phyloP scores from a whole-genome alignment of 208 protist genomes.

The Leishmania mexicana region DNA sequence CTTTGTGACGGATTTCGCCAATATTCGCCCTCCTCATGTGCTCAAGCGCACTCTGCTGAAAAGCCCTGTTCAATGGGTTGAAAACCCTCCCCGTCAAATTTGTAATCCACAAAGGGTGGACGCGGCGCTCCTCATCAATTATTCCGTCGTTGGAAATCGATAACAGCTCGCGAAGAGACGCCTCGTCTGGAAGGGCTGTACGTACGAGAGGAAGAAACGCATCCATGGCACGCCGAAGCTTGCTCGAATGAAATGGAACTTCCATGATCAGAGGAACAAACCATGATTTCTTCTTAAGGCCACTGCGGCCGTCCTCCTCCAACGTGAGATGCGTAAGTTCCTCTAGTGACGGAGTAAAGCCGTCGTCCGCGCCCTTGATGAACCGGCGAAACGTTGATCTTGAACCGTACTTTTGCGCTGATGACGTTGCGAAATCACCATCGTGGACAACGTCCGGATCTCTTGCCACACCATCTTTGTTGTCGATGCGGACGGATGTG shows the following conservation, averaged over 20 bases:
- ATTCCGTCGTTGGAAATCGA: slow-evolving; percentile 25
- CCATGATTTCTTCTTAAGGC: slow-evolving; percentile 90
- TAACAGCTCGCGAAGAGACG: slow-evolving; percentile 49
- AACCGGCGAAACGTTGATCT: slow-evolving; percentile 72
- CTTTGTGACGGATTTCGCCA: slow-evolving; percentile 80
- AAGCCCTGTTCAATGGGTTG: slow-evolving; percentile 53
- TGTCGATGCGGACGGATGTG: slow-evolving; percentile 56
- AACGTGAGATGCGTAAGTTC: slow-evolving; percentile 81
- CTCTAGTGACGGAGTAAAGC: slow-evolving; percentile 72
- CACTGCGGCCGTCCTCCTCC: slow-evolving; percentile 84
- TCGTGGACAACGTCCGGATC: slow-evolving; percentile 38
- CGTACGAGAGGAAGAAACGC: slow-evolving; percentile 73
- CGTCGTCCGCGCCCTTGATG: slow-evolving; percentile 83
- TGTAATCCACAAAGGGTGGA: slow-evolving; percentile 67
- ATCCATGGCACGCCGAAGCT: slow-evolving; percentile 62
- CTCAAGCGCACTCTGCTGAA: slow-evolving; percentile 49
- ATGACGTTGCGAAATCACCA: slow-evolving; percentile 73
- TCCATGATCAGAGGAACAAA: slow-evolving; percentile 83
- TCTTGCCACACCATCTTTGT: slow-evolving; percentile 64
- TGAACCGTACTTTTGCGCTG: slow-evolving; percentile 65
- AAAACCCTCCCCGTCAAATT: slow-evolving; percentile 84
- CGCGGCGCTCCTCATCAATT: not conserved
- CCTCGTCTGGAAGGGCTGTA: slow-evolving; percentile 72
- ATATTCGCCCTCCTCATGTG: slow-evolving; percentile 69
- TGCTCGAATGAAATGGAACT: slow-evolving; percentile 86